phyloP scores from a whole-genome alignment of 495 filamentous ascomycete species.

The Patellaria atrata region DNA sequence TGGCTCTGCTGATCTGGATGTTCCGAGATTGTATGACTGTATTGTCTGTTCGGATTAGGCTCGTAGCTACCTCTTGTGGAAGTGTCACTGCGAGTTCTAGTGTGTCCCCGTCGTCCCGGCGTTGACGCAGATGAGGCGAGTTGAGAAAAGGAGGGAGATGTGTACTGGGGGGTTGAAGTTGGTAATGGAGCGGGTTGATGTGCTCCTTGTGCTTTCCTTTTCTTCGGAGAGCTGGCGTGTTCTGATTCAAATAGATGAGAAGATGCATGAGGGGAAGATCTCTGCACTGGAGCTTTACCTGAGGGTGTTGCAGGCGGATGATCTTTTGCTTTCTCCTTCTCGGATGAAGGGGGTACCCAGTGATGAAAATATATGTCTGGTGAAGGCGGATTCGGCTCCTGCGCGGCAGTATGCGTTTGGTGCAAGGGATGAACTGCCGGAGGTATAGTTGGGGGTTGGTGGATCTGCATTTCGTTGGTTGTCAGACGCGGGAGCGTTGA shows the following conservation, averaged over 20 bases:
- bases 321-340: constrained; percentile 36
- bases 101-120: constrained; percentile 48
- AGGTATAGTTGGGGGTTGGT: constrained; percentile 33
- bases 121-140: constrained; percentile 38
- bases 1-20: too few species aligned
- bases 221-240: constrained; percentile 50
- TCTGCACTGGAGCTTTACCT: constrained; percentile 48
- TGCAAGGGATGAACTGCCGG: constrained; percentile 31
- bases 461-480: constrained; percentile 42
- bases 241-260: constrained; percentile 35
- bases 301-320: constrained; percentile 50
- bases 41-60: too few species aligned
- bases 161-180: constrained; percentile 29
- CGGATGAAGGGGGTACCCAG: constrained; percentile 65
- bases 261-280: constrained; percentile 27
- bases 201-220: constrained; percentile 54
- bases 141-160: constrained; percentile 35
- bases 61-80: constrained; percentile 34
- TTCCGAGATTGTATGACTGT: too few species aligned
- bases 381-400: constrained; percentile 41
- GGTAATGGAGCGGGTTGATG: constrained; percentile 45
- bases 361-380: constrained; percentile 80
- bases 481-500: constrained; percentile 39
- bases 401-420: constrained; percentile 37
- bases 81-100: constrained; percentile 54